Conservation (phyloP, 2,329 filamentous ascomycete genomes). For the Fusarium torreyae region DNA sequence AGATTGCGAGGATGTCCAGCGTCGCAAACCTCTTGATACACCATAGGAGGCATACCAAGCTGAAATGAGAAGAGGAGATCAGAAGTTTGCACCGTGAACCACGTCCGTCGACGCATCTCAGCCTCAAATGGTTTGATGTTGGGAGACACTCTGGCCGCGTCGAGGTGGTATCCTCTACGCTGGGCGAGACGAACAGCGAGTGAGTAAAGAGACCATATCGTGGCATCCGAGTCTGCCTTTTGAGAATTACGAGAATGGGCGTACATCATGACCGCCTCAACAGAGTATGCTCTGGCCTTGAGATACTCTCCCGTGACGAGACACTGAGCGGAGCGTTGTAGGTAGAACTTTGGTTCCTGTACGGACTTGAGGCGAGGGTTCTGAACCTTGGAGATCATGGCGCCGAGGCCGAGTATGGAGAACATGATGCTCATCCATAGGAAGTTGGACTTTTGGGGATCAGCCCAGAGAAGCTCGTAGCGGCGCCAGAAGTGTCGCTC, state of each 20-base stretch:
- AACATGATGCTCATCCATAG: constrained; percentile 68
- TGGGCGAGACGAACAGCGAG: constrained; percentile 65
- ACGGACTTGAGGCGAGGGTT: constrained; percentile 40
- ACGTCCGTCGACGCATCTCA: constrained; percentile 66
- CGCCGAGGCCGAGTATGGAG: constrained; percentile 62
- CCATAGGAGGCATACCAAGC: constrained; percentile 67
- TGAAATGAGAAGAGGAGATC: constrained; percentile 67
- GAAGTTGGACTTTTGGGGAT: constrained; percentile 57
- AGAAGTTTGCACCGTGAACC: constrained; percentile 64
- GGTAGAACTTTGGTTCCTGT: constrained; percentile 52
- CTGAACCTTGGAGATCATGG: constrained; percentile 55
- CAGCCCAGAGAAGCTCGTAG: constrained; percentile 64
- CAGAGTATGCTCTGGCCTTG: constrained; percentile 60
- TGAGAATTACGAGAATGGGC: constrained; percentile 60
- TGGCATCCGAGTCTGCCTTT: constrained; percentile 59
- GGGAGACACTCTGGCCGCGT: constrained; percentile 58
- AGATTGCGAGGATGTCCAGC: constrained; percentile 63
- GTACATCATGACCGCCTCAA: constrained; percentile 66
- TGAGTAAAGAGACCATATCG: constrained; percentile 64
- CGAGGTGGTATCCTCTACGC: constrained; percentile 67
- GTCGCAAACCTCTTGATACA: constrained; percentile 64
- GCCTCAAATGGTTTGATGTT: constrained; percentile 64
- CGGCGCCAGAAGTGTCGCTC: constrained; percentile 63
- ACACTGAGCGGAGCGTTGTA: constrained; percentile 60
- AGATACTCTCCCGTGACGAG: constrained; percentile 65